Evolutionary conservation across 257 asterid genomes (phyloP).

Genomic region (Solanum bukasovii): DNA sequence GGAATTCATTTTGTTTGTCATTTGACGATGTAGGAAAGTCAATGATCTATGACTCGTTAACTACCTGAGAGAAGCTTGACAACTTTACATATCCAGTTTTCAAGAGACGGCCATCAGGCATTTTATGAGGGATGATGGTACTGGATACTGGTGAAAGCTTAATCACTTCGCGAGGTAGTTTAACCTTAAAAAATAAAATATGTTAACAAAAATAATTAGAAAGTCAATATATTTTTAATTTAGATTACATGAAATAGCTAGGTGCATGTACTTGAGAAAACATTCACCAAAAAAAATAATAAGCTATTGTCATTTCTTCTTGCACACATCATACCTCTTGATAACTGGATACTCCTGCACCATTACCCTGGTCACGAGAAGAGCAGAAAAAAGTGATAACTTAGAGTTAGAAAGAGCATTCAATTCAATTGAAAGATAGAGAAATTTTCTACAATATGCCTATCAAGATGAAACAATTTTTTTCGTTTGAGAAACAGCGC

Average conservation of each 20-base stretch:
- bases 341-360: conserved; percentile 28
- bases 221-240: not conserved
- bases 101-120: conserved; percentile 54
- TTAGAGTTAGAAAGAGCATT: not conserved
- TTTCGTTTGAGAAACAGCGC: not conserved
- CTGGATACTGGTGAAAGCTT: conserved; percentile 71
- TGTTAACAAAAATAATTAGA: not conserved
- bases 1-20: not conserved
- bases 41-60: not conserved
- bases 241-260: not conserved
- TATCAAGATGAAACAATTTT: not conserved
- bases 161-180: conserved; percentile 79
- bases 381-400: not conserved
- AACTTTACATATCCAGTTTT: conserved; percentile 84
- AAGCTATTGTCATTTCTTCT: not conserved
- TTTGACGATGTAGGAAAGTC: not conserved
- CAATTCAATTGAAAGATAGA: not conserved
- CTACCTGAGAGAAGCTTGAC: conserved; percentile 78
- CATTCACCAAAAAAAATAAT: not conserved
- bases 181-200: conserved; percentile 31
- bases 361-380: conserved; percentile 35
- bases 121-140: conserved; percentile 57
- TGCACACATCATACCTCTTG: conserved; percentile 45
- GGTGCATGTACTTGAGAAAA: not conserved
- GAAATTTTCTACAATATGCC: not conserved